These are phyloP conservation scores for Xylaria flabelliformis DNA, from an alignment of 495 filamentous ascomycete species.

Conservation along the genomic window DNA sequence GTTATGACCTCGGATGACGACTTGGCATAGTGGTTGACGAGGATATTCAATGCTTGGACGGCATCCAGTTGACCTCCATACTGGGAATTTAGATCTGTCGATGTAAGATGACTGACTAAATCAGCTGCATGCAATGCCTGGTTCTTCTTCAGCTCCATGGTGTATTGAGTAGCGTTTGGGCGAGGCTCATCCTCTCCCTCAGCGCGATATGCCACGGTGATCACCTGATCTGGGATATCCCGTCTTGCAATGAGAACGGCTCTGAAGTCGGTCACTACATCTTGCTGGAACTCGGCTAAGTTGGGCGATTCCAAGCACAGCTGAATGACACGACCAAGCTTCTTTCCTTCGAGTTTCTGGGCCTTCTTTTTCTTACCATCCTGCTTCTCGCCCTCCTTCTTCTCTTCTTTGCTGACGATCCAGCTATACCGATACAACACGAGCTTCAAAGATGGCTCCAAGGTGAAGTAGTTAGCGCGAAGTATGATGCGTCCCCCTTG, in stretches of 20 bases:
- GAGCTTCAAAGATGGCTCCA: slow-evolving; percentile 43
- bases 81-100: slow-evolving; percentile 42
- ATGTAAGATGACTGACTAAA: slow-evolving; percentile 54
- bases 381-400: neutral
- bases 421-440: slow-evolving; percentile 54
- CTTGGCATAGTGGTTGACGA: slow-evolving; percentile 41
- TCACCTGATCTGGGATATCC: slow-evolving; percentile 34
- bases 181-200: slow-evolving; percentile 50
- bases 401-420: slow-evolving; percentile 30
- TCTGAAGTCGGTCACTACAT: slow-evolving; percentile 59
- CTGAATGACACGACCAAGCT: slow-evolving; percentile 53
- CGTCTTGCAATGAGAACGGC: slow-evolving; percentile 46
- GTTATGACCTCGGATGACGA: slow-evolving; percentile 19
- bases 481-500: slow-evolving; percentile 51
- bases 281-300: slow-evolving; percentile 34
- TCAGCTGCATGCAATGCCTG: slow-evolving; percentile 46
- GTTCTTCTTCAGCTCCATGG: slow-evolving; percentile 49
- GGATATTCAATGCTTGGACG: slow-evolving; percentile 45
- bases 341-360: slow-evolving; percentile 26
- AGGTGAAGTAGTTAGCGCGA: slow-evolving; percentile 59
- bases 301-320: slow-evolving; percentile 47
- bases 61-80: slow-evolving; percentile 45
- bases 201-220: slow-evolving; percentile 47
- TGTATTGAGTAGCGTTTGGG: slow-evolving; percentile 42
- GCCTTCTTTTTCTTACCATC: neutral